Base-by-base conservation (phyloP, 1,284 basidiomycete genomes). In the Fomitopsis palustris region DNA sequence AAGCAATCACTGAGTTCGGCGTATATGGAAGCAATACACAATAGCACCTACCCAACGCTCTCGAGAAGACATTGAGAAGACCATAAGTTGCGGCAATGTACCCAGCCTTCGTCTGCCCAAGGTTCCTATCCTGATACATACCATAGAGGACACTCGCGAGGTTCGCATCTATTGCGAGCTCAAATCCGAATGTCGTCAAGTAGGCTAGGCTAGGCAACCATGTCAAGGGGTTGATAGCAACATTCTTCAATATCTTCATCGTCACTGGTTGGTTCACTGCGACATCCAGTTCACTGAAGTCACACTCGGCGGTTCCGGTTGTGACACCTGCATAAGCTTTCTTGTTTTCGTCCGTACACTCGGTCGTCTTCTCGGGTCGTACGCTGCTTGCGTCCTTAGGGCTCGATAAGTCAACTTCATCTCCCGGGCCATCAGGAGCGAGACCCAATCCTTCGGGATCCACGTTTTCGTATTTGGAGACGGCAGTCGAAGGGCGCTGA, bases 121-220 rank as follows among this genome's bases (percentile, higher is more conserved):
- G 77, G 2, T 64, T 65, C 2, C 65, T 62, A 2, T 66, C 65
- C 39, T 68, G 65, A 66, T 77, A 78, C 31, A 82, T 70, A 2
- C 62, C 71, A 59, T 75, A 79, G 29, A 86, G 69, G 21, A 83
- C 73, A 58, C 75, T 79, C 16, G 82, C 79, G 56, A 88, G 72
- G 56, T 81, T 80, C 9, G 81, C 80, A 61, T 88, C 82, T 41
- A 88, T 76, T 1, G 80, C 79, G 2, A 87, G 77, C 66, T 87
- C 84, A 51, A 80, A 78, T 0, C 86, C 86, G 61, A 87, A 86
- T 9, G 81, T 81, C 2, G 78, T 67, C 42, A 69, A 33, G 51
- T 70, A 70, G 9, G 77, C 80, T 12, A 85, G 65, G 1, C 81
- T 71, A 1, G 83, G 82, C 16, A 88, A 75, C 84, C 84, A 87